phyloP scores from a whole-genome alignment of 352 stramenopile species.

The Phytophthora europaea region DNA sequence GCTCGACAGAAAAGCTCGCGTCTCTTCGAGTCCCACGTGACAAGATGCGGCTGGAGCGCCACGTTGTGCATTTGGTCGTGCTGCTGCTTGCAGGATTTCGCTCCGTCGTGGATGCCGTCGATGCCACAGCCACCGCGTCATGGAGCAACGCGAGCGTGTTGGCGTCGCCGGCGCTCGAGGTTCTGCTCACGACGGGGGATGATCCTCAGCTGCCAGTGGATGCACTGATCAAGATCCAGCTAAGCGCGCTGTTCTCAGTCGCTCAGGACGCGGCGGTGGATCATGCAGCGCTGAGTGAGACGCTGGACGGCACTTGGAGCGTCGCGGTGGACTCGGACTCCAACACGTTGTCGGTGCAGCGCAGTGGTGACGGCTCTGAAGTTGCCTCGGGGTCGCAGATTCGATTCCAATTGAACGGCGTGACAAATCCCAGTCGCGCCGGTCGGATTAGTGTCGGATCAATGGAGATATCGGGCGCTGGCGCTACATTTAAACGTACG shows the following conservation, averaged over 20 bases:
- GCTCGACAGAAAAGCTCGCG: slow-evolving; percentile 12
- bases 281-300: slow-evolving; percentile 9
- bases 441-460: slow-evolving; percentile 39
- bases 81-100: slow-evolving; percentile 8
- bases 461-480: slow-evolving; percentile 33
- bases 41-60: slow-evolving; percentile 16
- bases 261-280: slow-evolving; percentile 31
- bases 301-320: slow-evolving; percentile 39
- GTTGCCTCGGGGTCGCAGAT: slow-evolving; percentile 15
- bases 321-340: slow-evolving; percentile 17
- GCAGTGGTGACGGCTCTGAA: slow-evolving; percentile 29
- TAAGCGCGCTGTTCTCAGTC: slow-evolving; percentile 39
- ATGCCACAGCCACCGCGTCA: slow-evolving; percentile 4
- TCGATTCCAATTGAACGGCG: slow-evolving; percentile 33
- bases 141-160: slow-evolving; percentile 50
- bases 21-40: slow-evolving; percentile 22
- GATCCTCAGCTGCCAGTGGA: slow-evolving; percentile 1
- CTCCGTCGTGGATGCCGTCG: slow-evolving; percentile 16
- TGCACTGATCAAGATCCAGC: slow-evolving; percentile 39
- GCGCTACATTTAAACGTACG: slow-evolving; percentile 5
- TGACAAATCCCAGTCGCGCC: slow-evolving; percentile 39
- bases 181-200: slow-evolving; percentile 35
- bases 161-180: slow-evolving; percentile 21
- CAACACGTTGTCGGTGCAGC: slow-evolving; percentile 37
- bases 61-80: slow-evolving; percentile 10